Evolutionary conservation across 495 filamentous ascomycete genomes (phyloP), one percentile per base, ranked within the genome.

Genomic region (Trichoderma reesei): DNA sequence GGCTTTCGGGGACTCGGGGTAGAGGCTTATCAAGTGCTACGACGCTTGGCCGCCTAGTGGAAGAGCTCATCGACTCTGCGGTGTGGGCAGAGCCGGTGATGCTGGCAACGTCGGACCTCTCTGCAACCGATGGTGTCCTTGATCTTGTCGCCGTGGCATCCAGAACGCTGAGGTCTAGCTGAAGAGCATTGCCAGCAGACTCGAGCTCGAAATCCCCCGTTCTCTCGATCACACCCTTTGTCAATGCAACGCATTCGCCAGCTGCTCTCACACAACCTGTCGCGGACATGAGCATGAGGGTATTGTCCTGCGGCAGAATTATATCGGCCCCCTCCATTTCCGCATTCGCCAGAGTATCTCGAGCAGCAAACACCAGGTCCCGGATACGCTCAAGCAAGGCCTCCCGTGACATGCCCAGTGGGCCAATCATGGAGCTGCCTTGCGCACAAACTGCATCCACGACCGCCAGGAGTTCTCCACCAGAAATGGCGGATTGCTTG

Each of bases 131-230:
- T 42, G 37, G 65, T 39, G 13, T 60, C 36, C 54, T 66, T 64
- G 41, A 54, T 42, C 61, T 5, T 11, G 33, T 54, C 13, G 67
- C 65, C 8, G 64, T 62, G 20, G 67, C 65, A 66, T 77, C 77
- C 63, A 81, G 69, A 16, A 74, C 69, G 3, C 72, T 70, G 42
- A 80, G 65, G 18, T 85, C 79, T 61, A 86, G 73, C 1, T 75
- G 78, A n/a, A 83, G 69, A 33, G 70, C 76, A 51, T 72, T 70
- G 56, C 71, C 71, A 26, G 76, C 74, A 16, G 81, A 70, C 54
- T 90, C 87, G 33, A 61, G 60, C 71, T 96, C 92, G 69, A 99
- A 96, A 73, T 99, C 94, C 31, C 94, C 95, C 66, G 94, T 91
- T 60, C 88, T 81, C 74, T 96, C 91, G 64, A 99, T 87, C 42